Conservation (phyloP, 495 filamentous ascomycete genomes). For the Penicillium angulare region DNA sequence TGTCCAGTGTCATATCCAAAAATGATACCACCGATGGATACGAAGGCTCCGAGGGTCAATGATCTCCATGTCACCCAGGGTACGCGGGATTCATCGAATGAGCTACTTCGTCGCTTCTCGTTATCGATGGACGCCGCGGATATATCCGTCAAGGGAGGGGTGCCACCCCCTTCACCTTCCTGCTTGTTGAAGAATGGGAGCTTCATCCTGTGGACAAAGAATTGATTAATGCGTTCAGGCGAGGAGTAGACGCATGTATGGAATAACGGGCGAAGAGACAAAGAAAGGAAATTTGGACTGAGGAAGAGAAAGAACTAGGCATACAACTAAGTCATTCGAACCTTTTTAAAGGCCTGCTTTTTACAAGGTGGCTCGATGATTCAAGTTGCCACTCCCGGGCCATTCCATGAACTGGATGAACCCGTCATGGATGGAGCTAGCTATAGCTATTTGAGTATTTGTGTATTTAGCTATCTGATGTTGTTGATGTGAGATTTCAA, state of each 20-base stretch:
- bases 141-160: background rate
- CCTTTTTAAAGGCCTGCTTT: background rate
- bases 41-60: conserved; percentile 46
- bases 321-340: background rate
- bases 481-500: too few species aligned
- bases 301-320: background rate
- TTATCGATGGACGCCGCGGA: background rate
- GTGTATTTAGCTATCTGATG: too few species aligned
- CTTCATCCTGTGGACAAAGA: too few species aligned
- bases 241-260: too few species aligned
- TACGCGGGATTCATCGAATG: conserved; percentile 30
- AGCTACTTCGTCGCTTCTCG: conserved; percentile 3
- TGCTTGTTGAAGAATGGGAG: conserved; percentile 8
- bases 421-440: conserved; percentile 10
- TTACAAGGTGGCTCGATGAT: conserved; percentile 5
- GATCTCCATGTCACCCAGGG: conserved; percentile 45
- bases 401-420: background rate
- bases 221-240: too few species aligned
- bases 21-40: conserved; percentile 68
- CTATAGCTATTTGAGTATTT: too few species aligned
- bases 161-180: background rate
- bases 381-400: conserved; percentile 14
- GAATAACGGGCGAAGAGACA: too few species aligned
- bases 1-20: conserved; percentile 51
- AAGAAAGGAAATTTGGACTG: background rate